Evolutionary conservation across 257 asterid genomes (phyloP), one percentile per base, ranked within the genome.

Genomic region (Solanum piurae): DNA sequence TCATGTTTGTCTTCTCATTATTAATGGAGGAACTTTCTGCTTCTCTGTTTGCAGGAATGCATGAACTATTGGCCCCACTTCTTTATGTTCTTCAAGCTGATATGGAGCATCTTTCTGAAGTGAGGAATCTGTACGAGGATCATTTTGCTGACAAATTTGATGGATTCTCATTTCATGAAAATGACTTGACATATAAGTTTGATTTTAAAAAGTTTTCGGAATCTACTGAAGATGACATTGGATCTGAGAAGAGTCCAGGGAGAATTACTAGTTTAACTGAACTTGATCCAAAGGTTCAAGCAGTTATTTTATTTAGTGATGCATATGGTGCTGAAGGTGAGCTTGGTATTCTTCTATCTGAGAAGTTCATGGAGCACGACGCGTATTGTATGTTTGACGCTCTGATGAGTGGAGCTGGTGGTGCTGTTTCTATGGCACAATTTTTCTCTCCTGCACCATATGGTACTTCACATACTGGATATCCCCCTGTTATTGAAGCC

Each of bases 271-370:
- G 86, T 86, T 92, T 89, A 44, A 66, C 74, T 84, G 98, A 94
- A 86, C 95, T 94, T 42, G 98, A 96, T 87, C 96, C 97, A 25
- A 92, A 88, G 86, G 89, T 92, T 84, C 97, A 95, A 89, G 88
- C 93, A 55, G 92, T 94, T 87, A 91, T 96, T 90, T 89, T 91
- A 84, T 91, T 96, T 66, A 92, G 95, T 31, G 99, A 96, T 89
- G 98, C 98, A 87, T 96, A 96, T 84, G 99, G 99, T 23, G 97
- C 98, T 55, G 99, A 96, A 89, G 98, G 98, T 86, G 99, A 95
- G 91, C 96, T 96, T 46, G 99, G 99, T 60, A 90, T 94, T 36
- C 96, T 95, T 85, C 88, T 96, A 77, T 96, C 99, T 0, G 96
- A 94, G 89, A 96, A 94, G 90, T 95, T 96, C 88, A 92, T 93